phyloP scores from a whole-genome alignment of 192 early-diverging fungal genomes.

The Glomus cerebriforme region DNA sequence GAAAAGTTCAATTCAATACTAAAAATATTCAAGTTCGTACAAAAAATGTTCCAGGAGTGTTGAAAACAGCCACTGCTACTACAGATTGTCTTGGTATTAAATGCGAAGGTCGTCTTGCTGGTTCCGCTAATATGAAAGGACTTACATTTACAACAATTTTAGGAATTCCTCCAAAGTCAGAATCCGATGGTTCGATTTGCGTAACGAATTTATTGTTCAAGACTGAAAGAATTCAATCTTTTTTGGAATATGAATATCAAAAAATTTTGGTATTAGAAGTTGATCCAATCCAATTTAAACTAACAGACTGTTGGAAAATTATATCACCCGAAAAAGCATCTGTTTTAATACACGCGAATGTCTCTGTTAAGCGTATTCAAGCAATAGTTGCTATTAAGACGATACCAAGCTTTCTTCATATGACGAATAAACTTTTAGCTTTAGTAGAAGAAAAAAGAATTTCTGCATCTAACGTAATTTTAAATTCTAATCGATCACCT shows the following conservation, averaged over 20 bases:
- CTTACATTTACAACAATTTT: constrained; percentile 35
- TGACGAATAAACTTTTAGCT: constrained; percentile 45
- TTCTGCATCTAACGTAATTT: constrained; percentile 15
- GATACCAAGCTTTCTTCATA: constrained; percentile 59
- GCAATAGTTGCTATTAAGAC: constrained; percentile 47
- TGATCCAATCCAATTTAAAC: constrained; percentile 49
- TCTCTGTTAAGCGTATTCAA: constrained; percentile 32
- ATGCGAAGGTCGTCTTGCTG: constrained; percentile 64
- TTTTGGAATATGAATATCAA: constrained; percentile 78
- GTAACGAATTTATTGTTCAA: constrained; percentile 46
- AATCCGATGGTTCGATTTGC: constrained; percentile 36
- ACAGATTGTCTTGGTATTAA: constrained; percentile 50
- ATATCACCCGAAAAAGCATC: constrained; percentile 33
- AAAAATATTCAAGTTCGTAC: constrained; percentile 47
- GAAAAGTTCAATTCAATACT: constrained; percentile 54
- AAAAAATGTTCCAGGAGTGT: constrained; percentile 44
- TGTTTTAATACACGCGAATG: constrained; percentile 35
- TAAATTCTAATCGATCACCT: background rate
- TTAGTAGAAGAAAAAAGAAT: constrained; percentile 59
- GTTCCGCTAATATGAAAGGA: constrained; percentile 38
- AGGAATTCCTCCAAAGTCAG: constrained; percentile 1
- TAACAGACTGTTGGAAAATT: constrained; percentile 55
- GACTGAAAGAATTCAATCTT: constrained; percentile 53
- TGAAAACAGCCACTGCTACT: constrained; percentile 40
- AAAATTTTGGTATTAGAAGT: constrained; percentile 65